Conservation (phyloP, 2,329 filamentous ascomycete species). For the Penicillium rolfsii region DNA sequence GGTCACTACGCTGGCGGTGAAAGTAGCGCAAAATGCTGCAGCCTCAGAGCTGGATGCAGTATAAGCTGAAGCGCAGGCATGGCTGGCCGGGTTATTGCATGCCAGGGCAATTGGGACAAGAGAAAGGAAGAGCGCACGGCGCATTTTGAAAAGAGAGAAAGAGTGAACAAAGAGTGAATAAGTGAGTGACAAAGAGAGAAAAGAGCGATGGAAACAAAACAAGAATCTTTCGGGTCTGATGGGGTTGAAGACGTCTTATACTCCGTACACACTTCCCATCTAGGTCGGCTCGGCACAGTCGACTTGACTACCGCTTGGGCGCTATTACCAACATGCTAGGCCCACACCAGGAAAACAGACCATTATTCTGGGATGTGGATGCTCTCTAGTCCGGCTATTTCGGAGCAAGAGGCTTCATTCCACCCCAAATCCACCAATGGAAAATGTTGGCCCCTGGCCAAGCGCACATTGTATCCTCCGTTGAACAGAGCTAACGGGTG, state of each 20-base stretch:
- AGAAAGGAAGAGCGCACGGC: conserved; percentile 31
- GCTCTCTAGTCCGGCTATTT: neutral
- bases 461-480: neutral
- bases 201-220: conserved; percentile 1
- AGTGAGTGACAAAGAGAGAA: conserved; percentile 7
- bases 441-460: neutral
- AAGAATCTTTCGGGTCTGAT: neutral
- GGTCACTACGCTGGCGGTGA: conserved; percentile 29
- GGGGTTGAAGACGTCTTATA: neutral
- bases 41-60: conserved; percentile 29
- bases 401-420: neutral
- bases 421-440: neutral
- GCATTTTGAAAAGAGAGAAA: conserved; percentile 27
- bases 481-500: neutral
- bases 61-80: conserved; percentile 30
- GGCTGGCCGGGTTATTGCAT: conserved; percentile 26
- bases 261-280: neutral
- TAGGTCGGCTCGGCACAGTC: neutral
- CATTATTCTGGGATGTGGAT: neutral
- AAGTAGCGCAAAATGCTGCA: conserved; percentile 30
- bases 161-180: conserved; percentile 13
- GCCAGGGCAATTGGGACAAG: conserved; percentile 29
- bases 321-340: neutral
- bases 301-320: conserved; percentile 2
- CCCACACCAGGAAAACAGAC: neutral